Percentiles rank a stretch among this genome's conserved stretches.
These are phyloP conservation scores for Bondarzewia mesenterica DNA, from an alignment of 1,284 basidiomycete species.

Conservation along the genomic window DNA sequence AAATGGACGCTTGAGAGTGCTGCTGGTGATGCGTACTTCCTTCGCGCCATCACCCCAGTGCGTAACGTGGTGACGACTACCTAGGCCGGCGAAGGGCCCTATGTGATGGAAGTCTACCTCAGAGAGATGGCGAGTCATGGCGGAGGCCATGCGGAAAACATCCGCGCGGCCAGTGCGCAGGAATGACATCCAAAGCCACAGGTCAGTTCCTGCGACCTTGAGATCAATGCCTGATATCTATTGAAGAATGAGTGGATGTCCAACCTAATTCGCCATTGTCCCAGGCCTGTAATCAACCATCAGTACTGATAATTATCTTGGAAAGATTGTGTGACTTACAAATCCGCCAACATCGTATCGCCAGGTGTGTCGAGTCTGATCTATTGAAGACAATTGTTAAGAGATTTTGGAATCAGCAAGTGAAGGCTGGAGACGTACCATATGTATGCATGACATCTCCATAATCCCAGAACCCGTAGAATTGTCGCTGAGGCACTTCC, in stretches of 20 bases:
- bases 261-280: conserved; percentile 9
- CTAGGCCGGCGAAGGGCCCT: conserved; percentile 32
- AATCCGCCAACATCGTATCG: conserved; percentile 35
- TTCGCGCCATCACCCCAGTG: conserved; percentile 40
- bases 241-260: no score
- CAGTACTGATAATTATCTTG: conserved; percentile 24
- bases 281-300: conserved; percentile 4
- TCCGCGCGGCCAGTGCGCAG: conserved; percentile 34
- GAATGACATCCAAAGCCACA: conserved; percentile 38
- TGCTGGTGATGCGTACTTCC: conserved; percentile 30
- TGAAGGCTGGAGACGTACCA: conserved; percentile 10
- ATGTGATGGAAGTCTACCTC: conserved; percentile 35
- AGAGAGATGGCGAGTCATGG: conserved; percentile 33
- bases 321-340: conserved; percentile 23
- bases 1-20: conserved; percentile 30
- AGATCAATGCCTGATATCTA: no score
- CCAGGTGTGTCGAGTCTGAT: conserved; percentile 35
- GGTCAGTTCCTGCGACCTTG: conserved; percentile 25
- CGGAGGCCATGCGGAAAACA: conserved; percentile 29
- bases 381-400: conserved; percentile 1
- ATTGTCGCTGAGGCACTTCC: conserved; percentile 32
- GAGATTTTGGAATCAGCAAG: background rate
- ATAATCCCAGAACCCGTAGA: conserved; percentile 36
- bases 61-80: conserved; percentile 33
- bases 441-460: conserved; percentile 38